Evolutionary conservation across 2,329 filamentous ascomycete species (phyloP), one percentile per base, ranked within the genome.

Genomic region (Blastomyces parvus): DNA sequence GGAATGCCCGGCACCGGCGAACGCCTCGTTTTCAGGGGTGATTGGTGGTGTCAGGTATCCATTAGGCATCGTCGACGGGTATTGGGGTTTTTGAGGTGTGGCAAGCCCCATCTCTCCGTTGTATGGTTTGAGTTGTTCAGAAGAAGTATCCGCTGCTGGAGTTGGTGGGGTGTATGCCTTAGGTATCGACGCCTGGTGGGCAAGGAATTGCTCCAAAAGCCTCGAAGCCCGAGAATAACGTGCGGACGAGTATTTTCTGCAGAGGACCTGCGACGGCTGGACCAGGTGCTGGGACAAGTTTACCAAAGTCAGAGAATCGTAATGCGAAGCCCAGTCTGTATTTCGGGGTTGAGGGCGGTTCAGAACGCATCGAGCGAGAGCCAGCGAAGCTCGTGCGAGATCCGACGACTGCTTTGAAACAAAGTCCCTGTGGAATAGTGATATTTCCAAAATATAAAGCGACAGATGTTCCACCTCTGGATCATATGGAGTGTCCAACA

Each of bases 381-480:
- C 91, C 63, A 97, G 82, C 13, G 92, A 91, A 53, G 91, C 88
- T 68, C 91, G 85, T 55, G 94, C 92, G 83, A 99, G 90, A 67
- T 92, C 88, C 0, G 93, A 96, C 25, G 94, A 91, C 72, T 88
- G 88, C 63, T 89, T 91, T 19, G 92, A 94, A 66, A 99, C 92
- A 71, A 99, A 99, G 68, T 97, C 94, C 72, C 93, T 89, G 80
- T 97, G 91, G 79, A 97, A 99, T 52, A 97, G 82, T 56, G 92
- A 90, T 71, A 97, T 93, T 79, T 99, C 94, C 73, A 90, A 88
- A 66, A 99, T 88, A 80, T 97, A 99, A 66, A 89, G 84, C 22
- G 92, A 87, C 89, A 99, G 93, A 77, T 96, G 88, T 79, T 97
- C 91, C 27, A 96, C 88, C 77, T 97, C 92, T 30, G 86, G 83